A percentile compares a stretch with the other conserved stretches of the same genome.
phyloP scores from a whole-genome alignment of 176 grass and related monocot species.

The Aegilops longissima region DNA sequence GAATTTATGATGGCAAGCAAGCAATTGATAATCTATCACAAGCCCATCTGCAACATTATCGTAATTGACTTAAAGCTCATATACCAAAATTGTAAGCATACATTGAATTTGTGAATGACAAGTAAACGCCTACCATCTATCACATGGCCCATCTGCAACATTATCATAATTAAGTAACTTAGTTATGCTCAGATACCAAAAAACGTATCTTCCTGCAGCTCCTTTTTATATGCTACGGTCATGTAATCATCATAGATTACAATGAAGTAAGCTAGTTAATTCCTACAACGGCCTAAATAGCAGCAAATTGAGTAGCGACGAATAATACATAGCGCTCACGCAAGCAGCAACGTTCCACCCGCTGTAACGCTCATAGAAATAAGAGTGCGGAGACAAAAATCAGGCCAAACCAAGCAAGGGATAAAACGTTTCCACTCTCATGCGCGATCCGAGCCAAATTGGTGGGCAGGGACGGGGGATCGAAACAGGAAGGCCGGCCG shows the following conservation, averaged over 20 bases:
- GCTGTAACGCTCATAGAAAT: background rate
- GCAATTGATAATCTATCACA: background rate
- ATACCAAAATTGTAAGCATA: conserved; percentile 1
- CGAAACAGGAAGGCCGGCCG: background rate
- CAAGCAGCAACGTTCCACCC: background rate
- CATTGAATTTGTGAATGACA: background rate
- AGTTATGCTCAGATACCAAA: background rate
- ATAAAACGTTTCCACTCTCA: background rate
- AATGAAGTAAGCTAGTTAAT: background rate
- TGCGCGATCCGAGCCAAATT: background rate
- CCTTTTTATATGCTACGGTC: background rate
- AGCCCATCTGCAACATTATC: background rate
- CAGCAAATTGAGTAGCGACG: background rate
- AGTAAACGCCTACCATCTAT: background rate
- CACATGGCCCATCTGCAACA: background rate
- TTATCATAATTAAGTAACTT: background rate
- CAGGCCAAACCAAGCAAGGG: background rate
- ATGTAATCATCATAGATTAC: background rate
- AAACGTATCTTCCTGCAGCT: background rate
- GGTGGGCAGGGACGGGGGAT: background rate
- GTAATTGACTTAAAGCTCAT: background rate
- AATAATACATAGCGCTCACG: background rate
- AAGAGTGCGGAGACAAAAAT: conserved; percentile 1
- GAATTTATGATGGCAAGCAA: background rate
- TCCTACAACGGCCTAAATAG: background rate